phyloP scores from a whole-genome alignment of 2,329 filamentous ascomycete genomes.

The Endocalyx cinctus region DNA sequence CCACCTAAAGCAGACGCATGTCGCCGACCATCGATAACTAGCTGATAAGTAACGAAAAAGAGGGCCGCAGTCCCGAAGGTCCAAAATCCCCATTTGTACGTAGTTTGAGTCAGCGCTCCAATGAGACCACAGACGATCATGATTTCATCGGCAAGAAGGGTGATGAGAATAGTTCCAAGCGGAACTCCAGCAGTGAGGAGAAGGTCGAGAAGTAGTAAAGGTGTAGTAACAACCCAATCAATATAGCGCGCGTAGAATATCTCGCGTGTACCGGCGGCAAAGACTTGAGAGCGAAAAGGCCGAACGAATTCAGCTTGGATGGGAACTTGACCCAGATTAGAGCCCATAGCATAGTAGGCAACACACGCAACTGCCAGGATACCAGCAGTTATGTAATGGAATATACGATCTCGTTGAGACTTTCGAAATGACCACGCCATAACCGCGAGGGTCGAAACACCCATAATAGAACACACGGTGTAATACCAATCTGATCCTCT shows the following conservation, averaged over 20 bases:
- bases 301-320: slow-evolving; percentile 56
- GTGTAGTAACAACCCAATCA: slow-evolving; percentile 60
- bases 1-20: slow-evolving; percentile 51
- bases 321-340: slow-evolving; percentile 58
- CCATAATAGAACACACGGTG: slow-evolving; percentile 57
- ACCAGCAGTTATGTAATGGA: slow-evolving; percentile 59
- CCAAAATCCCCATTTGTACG: slow-evolving; percentile 68
- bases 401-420: slow-evolving; percentile 51
- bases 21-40: slow-evolving; percentile 48
- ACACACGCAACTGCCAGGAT: slow-evolving; percentile 57
- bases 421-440: slow-evolving; percentile 48
- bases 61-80: slow-evolving; percentile 51
- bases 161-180: slow-evolving; percentile 58
- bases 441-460: slow-evolving; percentile 46
- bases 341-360: slow-evolving; percentile 64
- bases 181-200: slow-evolving; percentile 61
- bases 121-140: slow-evolving; percentile 66
- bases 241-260: slow-evolving; percentile 66
- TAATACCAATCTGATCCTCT: slow-evolving; percentile 61
- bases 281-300: slow-evolving; percentile 34
- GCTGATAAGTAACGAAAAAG: slow-evolving; percentile 56
- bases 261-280: slow-evolving; percentile 50
- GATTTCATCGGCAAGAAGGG: slow-evolving; percentile 58
- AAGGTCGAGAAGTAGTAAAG: slow-evolving; percentile 57
- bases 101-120: slow-evolving; percentile 56